Evolutionary conservation across 2,329 filamentous ascomycete genomes (phyloP).

Genomic region (Xylaria sp.): DNA sequence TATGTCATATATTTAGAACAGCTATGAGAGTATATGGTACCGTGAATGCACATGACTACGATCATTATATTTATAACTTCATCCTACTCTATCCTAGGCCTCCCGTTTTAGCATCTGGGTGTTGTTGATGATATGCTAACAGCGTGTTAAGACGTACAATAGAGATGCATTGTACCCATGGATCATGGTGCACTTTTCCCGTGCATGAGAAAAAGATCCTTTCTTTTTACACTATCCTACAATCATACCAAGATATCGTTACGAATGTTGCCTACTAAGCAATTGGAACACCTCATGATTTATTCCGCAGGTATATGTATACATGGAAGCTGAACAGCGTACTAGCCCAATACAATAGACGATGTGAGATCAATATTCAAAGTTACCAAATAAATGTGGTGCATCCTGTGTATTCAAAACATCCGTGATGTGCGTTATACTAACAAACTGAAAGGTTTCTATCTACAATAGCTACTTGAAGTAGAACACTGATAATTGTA

Average conservation of each 20-base stretch:
- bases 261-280: too few species aligned
- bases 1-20: slow-evolving; percentile 14
- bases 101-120: slow-evolving; percentile 6
- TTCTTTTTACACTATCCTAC: not conserved
- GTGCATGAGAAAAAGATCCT: not conserved
- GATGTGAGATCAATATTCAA: not conserved
- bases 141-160: slow-evolving; percentile 16
- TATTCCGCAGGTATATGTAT: too few species aligned
- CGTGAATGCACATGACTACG: slow-evolving; percentile 23
- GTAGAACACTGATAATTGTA: too few species aligned
- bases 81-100: not conserved
- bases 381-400: not conserved
- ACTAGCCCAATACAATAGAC: not conserved
- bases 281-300: too few species aligned
- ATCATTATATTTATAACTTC: slow-evolving; percentile 25
- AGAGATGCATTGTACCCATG: slow-evolving; percentile 14
- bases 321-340: not conserved
- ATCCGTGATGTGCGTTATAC: too few species aligned
- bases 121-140: slow-evolving; percentile 6
- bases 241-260: too few species aligned
- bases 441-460: too few species aligned
- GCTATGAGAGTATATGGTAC: slow-evolving; percentile 4
- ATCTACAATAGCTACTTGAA: too few species aligned
- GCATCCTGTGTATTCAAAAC: too few species aligned
- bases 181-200: not conserved